Base-by-base conservation (phyloP, 495 filamentous ascomycete genomes). In the Pyronema omphalodes region DNA sequence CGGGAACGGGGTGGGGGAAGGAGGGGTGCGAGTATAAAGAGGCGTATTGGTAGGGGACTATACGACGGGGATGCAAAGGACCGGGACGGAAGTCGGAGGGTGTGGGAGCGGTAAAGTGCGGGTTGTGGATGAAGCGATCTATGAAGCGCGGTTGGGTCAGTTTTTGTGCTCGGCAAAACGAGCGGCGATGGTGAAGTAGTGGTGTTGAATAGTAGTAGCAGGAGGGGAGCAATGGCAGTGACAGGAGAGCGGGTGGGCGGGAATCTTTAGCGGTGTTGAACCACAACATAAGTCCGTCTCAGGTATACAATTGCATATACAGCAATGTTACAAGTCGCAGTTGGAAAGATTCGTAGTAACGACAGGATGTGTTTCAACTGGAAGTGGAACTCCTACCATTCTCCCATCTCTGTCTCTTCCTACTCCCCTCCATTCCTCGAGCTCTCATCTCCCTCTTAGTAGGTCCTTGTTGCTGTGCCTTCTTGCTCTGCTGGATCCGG, bases 341-440 rank as follows among this genome's bases (percentile, higher is more conserved):
- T n/a, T n/a, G n/a, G n/a, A n/a, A n/a, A n/a, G n/a, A n/a, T n/a
- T n/a, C n/a, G n/a, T n/a, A n/a, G n/a, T n/a, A n/a, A n/a, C n/a
- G n/a, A n/a, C n/a, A n/a, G n/a, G n/a, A n/a, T n/a, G n/a, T n/a
- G n/a, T n/a, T n/a, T n/a, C n/a, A n/a, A n/a, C n/a, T n/a, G n/a
- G n/a, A 34, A 12, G 23, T 9, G 17, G 15, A 17, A 17, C 12
- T 15, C 51, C n/a, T 76, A 94, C 88, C 88, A 67, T 98, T 98
- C 71, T 98, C 91, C 87, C 88, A 95, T 40, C 88, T 75, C 62
- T 86, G 82, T 45, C 91, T 74, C 53, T 88, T 78, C 43, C 89
- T 76, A 56, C 78, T 87, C n/a, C 91, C 91, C 62, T 94, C 86
- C 58, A 88, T 93, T 47, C 89, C 91, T 68, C 85, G 89, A n/a